phyloP scores from a whole-genome alignment of 2,329 filamentous ascomycete species.

The Pestalotiopsis sp. region DNA sequence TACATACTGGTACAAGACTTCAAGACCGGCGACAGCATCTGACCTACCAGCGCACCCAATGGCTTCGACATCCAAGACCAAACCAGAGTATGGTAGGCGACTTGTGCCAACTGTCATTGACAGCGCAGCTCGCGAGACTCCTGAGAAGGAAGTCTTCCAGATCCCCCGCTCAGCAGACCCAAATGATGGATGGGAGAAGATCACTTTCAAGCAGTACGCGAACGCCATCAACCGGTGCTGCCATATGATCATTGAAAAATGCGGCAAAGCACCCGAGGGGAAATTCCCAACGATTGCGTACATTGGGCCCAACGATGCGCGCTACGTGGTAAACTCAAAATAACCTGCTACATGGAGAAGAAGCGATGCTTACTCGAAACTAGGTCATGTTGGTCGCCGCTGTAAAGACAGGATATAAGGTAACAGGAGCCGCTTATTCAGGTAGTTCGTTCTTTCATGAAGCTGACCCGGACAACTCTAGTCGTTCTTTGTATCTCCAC shows the following conservation, averaged over 20 bases:
- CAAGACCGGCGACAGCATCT: too few relatives aligned
- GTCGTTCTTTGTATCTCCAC: conserved; percentile 42
- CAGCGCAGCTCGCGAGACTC: conserved; percentile 33
- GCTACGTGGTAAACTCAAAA: conserved; percentile 19
- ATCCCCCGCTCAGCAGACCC: conserved; percentile 34
- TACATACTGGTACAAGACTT: too few relatives aligned
- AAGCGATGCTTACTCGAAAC: not conserved
- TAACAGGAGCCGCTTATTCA: conserved; percentile 18
- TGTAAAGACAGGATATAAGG: conserved; percentile 33
- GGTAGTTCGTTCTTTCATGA: not conserved
- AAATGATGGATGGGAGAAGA: conserved; percentile 39
- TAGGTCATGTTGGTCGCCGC: conserved; percentile 21
- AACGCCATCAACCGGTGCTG: conserved; percentile 42
- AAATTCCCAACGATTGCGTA: conserved; percentile 44
- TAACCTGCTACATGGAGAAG: not conserved
- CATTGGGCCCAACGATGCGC: conserved; percentile 40
- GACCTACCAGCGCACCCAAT: too few relatives aligned
- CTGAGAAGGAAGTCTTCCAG: conserved; percentile 34
- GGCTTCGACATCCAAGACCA: too few relatives aligned
- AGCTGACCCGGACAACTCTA: conserved; percentile 11
- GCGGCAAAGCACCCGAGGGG: conserved; percentile 22
- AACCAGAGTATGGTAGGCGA: conserved; percentile 18
- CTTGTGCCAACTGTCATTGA: conserved; percentile 41
- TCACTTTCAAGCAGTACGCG: conserved; percentile 38
- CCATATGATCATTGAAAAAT: conserved; percentile 30